Conservation (phyloP, 139 green algal genomes). For the Auxenochlorella pyrenoidosa region DNA sequence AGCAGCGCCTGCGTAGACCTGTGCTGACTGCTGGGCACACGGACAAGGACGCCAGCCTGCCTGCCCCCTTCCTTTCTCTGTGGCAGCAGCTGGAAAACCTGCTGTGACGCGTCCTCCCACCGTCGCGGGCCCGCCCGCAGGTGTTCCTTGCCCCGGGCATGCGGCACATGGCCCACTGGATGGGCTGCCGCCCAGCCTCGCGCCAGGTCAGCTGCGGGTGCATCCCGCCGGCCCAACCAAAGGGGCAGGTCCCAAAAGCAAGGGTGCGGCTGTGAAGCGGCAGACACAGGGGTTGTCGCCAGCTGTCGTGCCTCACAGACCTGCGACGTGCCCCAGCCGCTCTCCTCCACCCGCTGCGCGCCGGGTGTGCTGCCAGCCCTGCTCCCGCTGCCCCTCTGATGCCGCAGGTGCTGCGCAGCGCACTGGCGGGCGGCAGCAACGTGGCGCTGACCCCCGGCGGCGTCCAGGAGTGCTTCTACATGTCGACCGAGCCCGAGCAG, state of each 20-base stretch:
- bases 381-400: no score
- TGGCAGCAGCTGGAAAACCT: no score
- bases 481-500: constrained; percentile 54
- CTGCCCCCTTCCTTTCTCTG: no score
- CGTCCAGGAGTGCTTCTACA: constrained; percentile 75
- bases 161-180: constrained; percentile 47
- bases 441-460: constrained; percentile 57
- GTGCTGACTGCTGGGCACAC: background rate
- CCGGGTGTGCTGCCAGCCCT: no score
- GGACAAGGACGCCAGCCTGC: no score
- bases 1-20: background rate
- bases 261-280: no score
- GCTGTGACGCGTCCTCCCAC: background rate
- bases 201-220: background rate
- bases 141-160: constrained; percentile 16
- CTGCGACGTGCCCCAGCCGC: no score
- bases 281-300: no score
- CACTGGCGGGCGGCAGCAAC: constrained; percentile 12
- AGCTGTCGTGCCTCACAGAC: no score
- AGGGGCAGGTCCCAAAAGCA: no score
- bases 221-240: no score
- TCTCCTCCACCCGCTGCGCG: no score
- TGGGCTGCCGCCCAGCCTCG: constrained; percentile 37
- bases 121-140: background rate
- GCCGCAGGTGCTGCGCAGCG: constrained; percentile 10